Conservation (phyloP, 2,329 filamentous ascomycete genomes). For the Colletotrichum echinochloae region DNA sequence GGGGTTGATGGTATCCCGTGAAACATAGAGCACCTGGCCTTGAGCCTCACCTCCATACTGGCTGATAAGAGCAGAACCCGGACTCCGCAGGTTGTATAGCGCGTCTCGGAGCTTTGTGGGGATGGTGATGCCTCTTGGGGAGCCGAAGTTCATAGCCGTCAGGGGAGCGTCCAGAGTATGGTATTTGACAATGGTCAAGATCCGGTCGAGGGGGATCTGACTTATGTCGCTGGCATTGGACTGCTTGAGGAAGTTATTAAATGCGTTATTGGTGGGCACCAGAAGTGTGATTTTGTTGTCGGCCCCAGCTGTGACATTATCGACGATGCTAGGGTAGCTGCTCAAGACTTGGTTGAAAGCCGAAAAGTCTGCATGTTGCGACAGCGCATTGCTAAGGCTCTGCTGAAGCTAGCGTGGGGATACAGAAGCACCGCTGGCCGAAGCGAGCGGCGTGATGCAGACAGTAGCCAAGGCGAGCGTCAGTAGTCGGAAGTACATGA, state of each 20-base stretch:
- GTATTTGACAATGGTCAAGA: constrained; percentile 53
- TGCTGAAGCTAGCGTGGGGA: constrained; percentile 3
- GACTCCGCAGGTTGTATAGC: constrained; percentile 42
- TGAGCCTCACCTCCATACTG: constrained; percentile 38
- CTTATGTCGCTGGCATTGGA: constrained; percentile 45
- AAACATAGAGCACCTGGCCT: constrained; percentile 43
- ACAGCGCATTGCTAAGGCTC: constrained; percentile 23
- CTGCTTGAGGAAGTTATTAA: constrained; percentile 23
- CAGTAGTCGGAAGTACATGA: constrained; percentile 20
- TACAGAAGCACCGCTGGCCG: not conserved
- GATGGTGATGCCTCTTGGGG: constrained; percentile 39
- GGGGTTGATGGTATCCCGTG: constrained; percentile 28
- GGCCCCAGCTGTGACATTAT: not conserved
- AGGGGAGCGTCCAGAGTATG: constrained; percentile 42
- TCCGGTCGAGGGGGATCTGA: constrained; percentile 50
- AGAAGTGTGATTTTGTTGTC: constrained; percentile 30
- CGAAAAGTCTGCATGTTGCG: constrained; percentile 26
- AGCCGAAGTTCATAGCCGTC: constrained; percentile 38
- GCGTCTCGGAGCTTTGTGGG: constrained; percentile 42
- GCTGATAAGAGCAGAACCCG: constrained; percentile 31
- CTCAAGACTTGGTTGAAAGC: constrained; percentile 29
- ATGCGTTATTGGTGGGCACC: constrained; percentile 35
- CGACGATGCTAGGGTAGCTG: constrained; percentile 21
- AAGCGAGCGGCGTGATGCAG: not conserved
- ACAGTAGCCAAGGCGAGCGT: not conserved